Evolutionary conservation across 345 rosid genomes (phyloP).

Genomic region (Bruguiera parviflora): DNA sequence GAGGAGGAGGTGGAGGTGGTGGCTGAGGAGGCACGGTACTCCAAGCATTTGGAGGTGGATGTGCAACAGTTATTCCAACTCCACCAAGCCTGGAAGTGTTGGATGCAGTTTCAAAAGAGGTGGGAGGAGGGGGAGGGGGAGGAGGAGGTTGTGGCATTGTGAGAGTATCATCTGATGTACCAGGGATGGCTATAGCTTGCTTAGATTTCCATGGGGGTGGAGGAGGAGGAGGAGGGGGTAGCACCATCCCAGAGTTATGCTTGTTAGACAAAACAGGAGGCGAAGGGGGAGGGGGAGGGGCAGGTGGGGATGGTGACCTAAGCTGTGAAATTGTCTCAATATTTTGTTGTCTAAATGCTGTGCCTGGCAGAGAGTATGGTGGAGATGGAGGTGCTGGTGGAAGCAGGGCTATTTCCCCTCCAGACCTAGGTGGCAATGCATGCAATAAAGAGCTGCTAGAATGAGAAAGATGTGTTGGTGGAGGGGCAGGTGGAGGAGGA

Average conservation of each 20-base stretch:
- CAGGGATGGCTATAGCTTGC: conserved; percentile 2
- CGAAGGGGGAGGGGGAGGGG: conserved; percentile 48
- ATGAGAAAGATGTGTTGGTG: conserved; percentile 21
- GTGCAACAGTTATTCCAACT: not conserved
- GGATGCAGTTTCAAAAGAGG: not conserved
- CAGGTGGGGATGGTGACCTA: conserved; percentile 35
- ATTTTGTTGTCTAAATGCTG: conserved; percentile 25
- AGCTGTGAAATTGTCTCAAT: conserved; percentile 23
- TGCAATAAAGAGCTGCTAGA: not conserved
- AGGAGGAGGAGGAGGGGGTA: conserved; percentile 56
- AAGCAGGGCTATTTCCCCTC: conserved; percentile 6
- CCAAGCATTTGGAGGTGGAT: not conserved
- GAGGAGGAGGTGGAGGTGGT: conserved; percentile 23
- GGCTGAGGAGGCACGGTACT: conserved; percentile 19
- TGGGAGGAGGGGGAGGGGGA: conserved; percentile 15
- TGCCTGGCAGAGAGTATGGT: conserved; percentile 33
- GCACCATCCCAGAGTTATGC: conserved; percentile 29
- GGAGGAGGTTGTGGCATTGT: conserved; percentile 12
- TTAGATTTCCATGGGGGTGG: conserved; percentile 18
- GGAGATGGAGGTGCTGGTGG: conserved; percentile 25
- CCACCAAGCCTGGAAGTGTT: conserved; percentile 1
- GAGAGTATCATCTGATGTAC: conserved; percentile 7
- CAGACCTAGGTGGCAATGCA: conserved; percentile 11
- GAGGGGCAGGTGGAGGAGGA: conserved; percentile 27
- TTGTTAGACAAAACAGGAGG: conserved; percentile 51